A percentile compares a stretch with the other conserved stretches of the same genome.
Evolutionary conservation across 495 filamentous ascomycete species (phyloP).

Genomic region (Lophium mytilinum): DNA sequence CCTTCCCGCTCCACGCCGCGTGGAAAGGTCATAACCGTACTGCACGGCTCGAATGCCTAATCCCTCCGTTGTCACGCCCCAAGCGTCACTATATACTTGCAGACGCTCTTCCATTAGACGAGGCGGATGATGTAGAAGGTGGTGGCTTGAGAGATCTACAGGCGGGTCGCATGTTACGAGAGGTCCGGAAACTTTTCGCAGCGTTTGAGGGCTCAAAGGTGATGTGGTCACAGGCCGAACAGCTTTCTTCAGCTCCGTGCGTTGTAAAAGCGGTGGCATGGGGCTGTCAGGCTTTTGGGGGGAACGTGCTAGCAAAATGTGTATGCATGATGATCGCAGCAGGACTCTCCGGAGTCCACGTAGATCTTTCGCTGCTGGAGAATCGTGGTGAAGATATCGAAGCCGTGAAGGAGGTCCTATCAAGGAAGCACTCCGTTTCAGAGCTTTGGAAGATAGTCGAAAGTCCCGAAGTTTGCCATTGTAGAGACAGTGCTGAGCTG

Average conservation of each 20-base stretch:
- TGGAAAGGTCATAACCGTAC: slow-evolving; percentile 22
- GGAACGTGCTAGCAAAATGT: slow-evolving; percentile 13
- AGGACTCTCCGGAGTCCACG: slow-evolving; percentile 5
- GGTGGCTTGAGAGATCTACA: slow-evolving; percentile 9
- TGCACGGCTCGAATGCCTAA: slow-evolving; percentile 2
- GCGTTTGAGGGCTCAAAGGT: slow-evolving; percentile 7
- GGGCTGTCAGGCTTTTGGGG: slow-evolving; percentile 20
- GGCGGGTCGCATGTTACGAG: slow-evolving; percentile 5
- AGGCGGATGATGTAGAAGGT: background rate
- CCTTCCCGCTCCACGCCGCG: slow-evolving; percentile 12
- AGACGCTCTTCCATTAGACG: slow-evolving; percentile 16
- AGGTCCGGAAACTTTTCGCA: slow-evolving; percentile 17
- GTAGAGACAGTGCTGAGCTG: background rate
- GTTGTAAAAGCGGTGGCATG: slow-evolving; percentile 13
- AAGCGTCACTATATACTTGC: slow-evolving; percentile 16
- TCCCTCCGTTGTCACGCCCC: background rate
- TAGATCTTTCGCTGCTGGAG: slow-evolving; percentile 7
- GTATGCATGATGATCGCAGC: slow-evolving; percentile 20
- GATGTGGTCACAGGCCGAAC: background rate
- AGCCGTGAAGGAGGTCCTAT: background rate
- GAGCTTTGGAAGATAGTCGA: background rate
- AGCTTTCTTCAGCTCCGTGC: background rate
- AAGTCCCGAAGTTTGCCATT: background rate
- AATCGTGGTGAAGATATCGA: background rate
- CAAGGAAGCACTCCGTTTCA: background rate